Evolutionary conservation across 345 rosid species (phyloP).

Genomic region (Aquilaria yunnanensis): DNA sequence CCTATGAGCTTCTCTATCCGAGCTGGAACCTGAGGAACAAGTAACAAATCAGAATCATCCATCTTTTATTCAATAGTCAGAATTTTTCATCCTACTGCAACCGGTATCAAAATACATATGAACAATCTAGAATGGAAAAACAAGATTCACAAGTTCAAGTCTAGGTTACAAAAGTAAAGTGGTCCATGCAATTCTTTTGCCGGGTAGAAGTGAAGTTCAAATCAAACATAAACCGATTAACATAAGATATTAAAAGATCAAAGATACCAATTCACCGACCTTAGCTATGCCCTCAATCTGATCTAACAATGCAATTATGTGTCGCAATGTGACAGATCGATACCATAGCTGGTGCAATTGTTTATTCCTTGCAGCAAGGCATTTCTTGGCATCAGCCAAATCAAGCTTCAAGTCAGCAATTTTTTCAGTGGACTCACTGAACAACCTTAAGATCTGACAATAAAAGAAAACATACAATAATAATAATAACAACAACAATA

Average conservation of each 20-base stretch:
- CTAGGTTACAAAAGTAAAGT: too few species aligned
- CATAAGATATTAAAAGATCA: slow-evolving; percentile 8
- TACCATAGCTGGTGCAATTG: slow-evolving; percentile 99
- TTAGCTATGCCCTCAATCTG: slow-evolving; percentile 98
- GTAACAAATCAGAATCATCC: slow-evolving; percentile 2
- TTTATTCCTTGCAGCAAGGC: slow-evolving; percentile 83
- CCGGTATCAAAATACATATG: too few species aligned
- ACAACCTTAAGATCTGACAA: slow-evolving; percentile 84
- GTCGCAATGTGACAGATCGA: slow-evolving; percentile 97
- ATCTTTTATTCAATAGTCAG: neutral
- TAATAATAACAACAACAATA: neutral
- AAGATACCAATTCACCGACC: slow-evolving; percentile 40
- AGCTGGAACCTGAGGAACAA: slow-evolving; percentile 56
- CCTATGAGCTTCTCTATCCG: slow-evolving; percentile 87
- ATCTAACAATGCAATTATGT: slow-evolving; percentile 86
- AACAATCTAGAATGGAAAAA: too few species aligned
- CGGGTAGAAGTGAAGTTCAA: slow-evolving; percentile 7
- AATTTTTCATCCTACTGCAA: too few species aligned
- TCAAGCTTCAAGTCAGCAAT: slow-evolving; percentile 63
- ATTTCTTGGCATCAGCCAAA: slow-evolving; percentile 85
- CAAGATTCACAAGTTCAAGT: too few species aligned
- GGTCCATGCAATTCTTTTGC: too few species aligned
- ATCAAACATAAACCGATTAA: neutral
- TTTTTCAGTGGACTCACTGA: slow-evolving; percentile 89
- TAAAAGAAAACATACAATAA: slow-evolving; percentile 6